A percentile compares a stretch with the other conserved stretches of the same genome.
Conservation (phyloP, 805 yeast genomes). For the Yarrowia sp. region DNA sequence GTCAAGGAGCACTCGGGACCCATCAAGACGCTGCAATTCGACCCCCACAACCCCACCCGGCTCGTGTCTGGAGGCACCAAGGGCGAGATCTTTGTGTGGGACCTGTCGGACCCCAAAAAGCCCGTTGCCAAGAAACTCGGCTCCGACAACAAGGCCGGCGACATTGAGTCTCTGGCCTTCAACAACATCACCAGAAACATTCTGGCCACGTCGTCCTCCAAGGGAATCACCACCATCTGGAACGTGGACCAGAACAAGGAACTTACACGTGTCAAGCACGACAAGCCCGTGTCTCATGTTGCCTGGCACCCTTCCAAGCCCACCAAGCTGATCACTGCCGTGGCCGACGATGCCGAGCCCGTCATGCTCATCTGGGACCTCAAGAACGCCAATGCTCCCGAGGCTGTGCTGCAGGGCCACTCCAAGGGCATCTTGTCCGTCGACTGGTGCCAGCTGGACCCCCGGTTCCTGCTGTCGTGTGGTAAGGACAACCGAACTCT, state of each 20-base stretch:
- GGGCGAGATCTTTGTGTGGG: slow-evolving; percentile 93
- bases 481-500: slow-evolving; percentile 89
- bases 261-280: slow-evolving; percentile 81
- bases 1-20: slow-evolving; percentile 70
- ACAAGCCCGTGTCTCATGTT: slow-evolving; percentile 76
- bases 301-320: slow-evolving; percentile 95
- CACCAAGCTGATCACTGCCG: slow-evolving; percentile 86
- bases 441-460: slow-evolving; percentile 92
- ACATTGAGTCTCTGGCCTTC: slow-evolving; percentile 85
- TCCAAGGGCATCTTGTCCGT: slow-evolving; percentile 85
- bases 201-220: slow-evolving; percentile 85
- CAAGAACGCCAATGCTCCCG: slow-evolving; percentile 92
- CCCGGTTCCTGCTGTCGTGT: slow-evolving; percentile 78
- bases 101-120: slow-evolving; percentile 60
- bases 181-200: slow-evolving; percentile 83
- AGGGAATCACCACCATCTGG: slow-evolving; percentile 92
- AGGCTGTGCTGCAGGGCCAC: slow-evolving; percentile 76
- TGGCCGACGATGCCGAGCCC: slow-evolving; percentile 81
- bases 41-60: slow-evolving; percentile 71
- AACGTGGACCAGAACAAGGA: slow-evolving; percentile 87
- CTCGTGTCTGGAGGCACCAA: slow-evolving; percentile 87
- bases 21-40: slow-evolving; percentile 77
- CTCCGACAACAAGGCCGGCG: slow-evolving; percentile 58
- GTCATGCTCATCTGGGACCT: slow-evolving; percentile 90
- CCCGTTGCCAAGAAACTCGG: slow-evolving; percentile 69